These are phyloP conservation scores for Fusarium devonianum DNA, from an alignment of 2,329 filamentous ascomycete species.

Conservation along the genomic window DNA sequence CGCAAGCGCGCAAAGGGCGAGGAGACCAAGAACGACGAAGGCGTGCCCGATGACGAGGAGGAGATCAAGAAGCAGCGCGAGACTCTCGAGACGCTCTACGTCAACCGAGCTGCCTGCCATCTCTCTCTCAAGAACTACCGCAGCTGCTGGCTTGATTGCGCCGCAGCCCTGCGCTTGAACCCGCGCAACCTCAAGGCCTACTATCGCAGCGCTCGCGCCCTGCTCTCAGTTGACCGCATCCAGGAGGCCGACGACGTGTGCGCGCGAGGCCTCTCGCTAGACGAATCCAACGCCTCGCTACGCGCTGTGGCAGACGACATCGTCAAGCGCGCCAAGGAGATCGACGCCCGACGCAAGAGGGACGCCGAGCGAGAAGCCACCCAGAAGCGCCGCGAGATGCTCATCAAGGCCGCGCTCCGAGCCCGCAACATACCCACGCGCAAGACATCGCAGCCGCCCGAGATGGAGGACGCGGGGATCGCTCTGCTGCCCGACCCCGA, in stretches of 20 bases:
- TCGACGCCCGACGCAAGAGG: slow-evolving; percentile 62
- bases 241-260: slow-evolving; percentile 83
- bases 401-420: slow-evolving; percentile 70
- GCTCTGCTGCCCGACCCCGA: slow-evolving; percentile 74
- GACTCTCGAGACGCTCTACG: slow-evolving; percentile 78
- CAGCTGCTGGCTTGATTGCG: slow-evolving; percentile 85
- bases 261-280: slow-evolving; percentile 74
- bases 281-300: slow-evolving; percentile 73
- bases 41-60: slow-evolving; percentile 55
- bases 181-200: slow-evolving; percentile 85
- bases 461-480: slow-evolving; percentile 85
- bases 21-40: slow-evolving; percentile 42
- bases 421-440: slow-evolving; percentile 75
- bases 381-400: slow-evolving; percentile 62
- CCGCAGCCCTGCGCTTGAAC: slow-evolving; percentile 79
- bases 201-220: slow-evolving; percentile 82
- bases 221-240: slow-evolving; percentile 80
- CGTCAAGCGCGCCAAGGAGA: slow-evolving; percentile 59
- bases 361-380: slow-evolving; percentile 64
- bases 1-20: slow-evolving; percentile 56
- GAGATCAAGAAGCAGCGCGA: slow-evolving; percentile 66
- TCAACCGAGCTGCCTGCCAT: slow-evolving; percentile 90
- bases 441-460: slow-evolving; percentile 74
- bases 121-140: slow-evolving; percentile 89
- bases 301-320: slow-evolving; percentile 69